These are phyloP conservation scores for Cladosporium sp. DNA, from an alignment of 2,329 filamentous ascomycete species.

Conservation along the genomic window DNA sequence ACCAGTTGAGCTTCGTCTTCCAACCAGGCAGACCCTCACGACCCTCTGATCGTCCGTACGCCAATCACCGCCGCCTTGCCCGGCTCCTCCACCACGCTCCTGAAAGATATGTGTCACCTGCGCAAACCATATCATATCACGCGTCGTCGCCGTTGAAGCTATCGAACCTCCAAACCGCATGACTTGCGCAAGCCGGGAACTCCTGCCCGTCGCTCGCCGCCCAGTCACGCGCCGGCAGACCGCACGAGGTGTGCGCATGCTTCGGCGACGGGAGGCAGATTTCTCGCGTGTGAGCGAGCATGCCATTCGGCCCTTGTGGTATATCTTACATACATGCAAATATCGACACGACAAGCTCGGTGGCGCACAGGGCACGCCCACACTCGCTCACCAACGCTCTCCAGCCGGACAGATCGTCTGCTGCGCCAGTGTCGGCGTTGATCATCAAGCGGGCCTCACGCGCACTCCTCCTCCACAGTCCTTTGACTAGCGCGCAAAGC, in stretches of 20 bases:
- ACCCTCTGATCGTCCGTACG: not conserved
- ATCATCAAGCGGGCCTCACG: conserved; percentile 7
- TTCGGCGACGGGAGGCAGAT: not conserved
- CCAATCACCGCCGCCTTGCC: not conserved
- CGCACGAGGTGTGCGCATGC: not conserved
- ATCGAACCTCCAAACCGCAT: not conserved
- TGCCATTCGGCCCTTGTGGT: not conserved
- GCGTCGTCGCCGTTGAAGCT: conserved; percentile 5
- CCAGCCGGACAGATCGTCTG: not conserved
- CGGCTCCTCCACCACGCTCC: conserved; percentile 2
- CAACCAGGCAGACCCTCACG: not conserved
- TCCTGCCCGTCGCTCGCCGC: not conserved
- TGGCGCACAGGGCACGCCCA: conserved; percentile 1
- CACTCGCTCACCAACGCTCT: not conserved
- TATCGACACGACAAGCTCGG: conserved; percentile 1
- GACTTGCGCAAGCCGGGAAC: not conserved
- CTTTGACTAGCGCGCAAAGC: not conserved
- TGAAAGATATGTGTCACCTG: conserved; percentile 1
- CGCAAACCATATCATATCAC: not conserved
- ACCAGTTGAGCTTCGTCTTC: not conserved
- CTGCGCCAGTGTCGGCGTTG: conserved; percentile 2
- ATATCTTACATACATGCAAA: not conserved
- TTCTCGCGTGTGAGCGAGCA: not conserved
- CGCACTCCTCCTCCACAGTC: conserved; percentile 10
- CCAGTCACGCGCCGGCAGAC: not conserved